These are phyloP conservation scores for Pythium graminicola DNA, from an alignment of 352 stramenopile genomes.

Conservation along the genomic window DNA sequence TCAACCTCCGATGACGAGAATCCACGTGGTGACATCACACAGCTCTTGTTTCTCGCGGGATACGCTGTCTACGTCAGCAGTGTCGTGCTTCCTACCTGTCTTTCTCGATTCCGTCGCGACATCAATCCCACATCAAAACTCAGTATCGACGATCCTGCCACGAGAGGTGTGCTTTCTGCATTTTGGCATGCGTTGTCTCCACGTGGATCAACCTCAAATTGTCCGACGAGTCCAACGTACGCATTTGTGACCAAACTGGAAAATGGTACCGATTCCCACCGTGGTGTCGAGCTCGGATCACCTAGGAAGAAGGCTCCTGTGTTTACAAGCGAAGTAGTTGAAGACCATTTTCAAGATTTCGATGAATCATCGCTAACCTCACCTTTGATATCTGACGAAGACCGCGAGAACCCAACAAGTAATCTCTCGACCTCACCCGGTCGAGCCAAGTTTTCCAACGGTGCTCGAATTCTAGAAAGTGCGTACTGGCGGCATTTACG, in stretches of 20 bases:
- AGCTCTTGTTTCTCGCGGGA: slow-evolving; percentile 40
- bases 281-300: slow-evolving; percentile 16
- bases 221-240: slow-evolving; percentile 35
- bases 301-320: slow-evolving; percentile 12
- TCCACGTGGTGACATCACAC: slow-evolving; percentile 20
- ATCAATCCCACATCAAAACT: not conserved
- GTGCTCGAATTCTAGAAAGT: slow-evolving; percentile 34
- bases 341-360: slow-evolving; percentile 59
- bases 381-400: slow-evolving; percentile 48
- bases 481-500: slow-evolving; percentile 67
- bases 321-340: slow-evolving; percentile 46
- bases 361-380: slow-evolving; percentile 39
- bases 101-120: slow-evolving; percentile 25
- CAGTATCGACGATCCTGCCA: not conserved
- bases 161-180: slow-evolving; percentile 44
- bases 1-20: slow-evolving; percentile 1
- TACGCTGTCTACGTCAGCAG: slow-evolving; percentile 58
- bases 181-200: slow-evolving; percentile 78
- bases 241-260: slow-evolving; percentile 34
- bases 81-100: slow-evolving; percentile 49
- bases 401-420: slow-evolving; percentile 23
- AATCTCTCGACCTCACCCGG: not conserved
- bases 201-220: too few species aligned
- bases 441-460: slow-evolving; percentile 31
- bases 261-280: not conserved